These are phyloP conservation scores for Fusarium nanum DNA, from an alignment of 2,329 filamentous ascomycete species.

Conservation along the genomic window DNA sequence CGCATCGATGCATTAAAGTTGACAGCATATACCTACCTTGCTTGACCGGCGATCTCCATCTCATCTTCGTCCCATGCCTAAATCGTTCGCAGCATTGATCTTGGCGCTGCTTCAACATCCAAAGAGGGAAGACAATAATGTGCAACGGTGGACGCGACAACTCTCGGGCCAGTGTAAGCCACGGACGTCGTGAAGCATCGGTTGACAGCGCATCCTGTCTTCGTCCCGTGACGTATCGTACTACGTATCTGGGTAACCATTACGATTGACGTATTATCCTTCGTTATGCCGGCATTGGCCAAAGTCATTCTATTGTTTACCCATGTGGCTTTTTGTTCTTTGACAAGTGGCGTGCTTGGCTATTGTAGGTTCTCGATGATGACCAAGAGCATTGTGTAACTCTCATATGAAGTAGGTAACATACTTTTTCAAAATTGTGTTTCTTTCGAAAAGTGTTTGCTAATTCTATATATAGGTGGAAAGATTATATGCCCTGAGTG, in stretches of 20 bases:
- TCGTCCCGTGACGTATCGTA: conserved; percentile 28
- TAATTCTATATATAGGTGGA: background rate
- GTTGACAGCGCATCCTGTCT: conserved; percentile 27
- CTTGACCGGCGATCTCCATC: background rate
- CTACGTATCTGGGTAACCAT: conserved; percentile 5
- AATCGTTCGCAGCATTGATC: background rate
- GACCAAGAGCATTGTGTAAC: background rate
- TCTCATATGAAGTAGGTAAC: background rate
- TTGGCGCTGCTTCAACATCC: background rate
- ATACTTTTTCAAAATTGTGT: background rate
- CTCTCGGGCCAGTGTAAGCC: conserved; percentile 18
- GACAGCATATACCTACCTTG: background rate
- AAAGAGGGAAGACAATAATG: background rate
- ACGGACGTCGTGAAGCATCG: conserved; percentile 17
- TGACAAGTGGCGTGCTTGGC: background rate
- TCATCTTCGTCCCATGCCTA: background rate
- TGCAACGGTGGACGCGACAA: conserved; percentile 8
- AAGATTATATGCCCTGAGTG: background rate
- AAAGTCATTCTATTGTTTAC: background rate
- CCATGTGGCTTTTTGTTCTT: background rate
- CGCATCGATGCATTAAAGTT: background rate
- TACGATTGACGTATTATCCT: background rate
- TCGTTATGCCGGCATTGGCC: background rate
- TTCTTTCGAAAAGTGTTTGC: background rate
- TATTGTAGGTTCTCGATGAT: background rate